Evolutionary conservation across 768 basidiomycete species (phyloP), one percentile per base, ranked within the genome.

Genomic region (Termitomyces heimii): DNA sequence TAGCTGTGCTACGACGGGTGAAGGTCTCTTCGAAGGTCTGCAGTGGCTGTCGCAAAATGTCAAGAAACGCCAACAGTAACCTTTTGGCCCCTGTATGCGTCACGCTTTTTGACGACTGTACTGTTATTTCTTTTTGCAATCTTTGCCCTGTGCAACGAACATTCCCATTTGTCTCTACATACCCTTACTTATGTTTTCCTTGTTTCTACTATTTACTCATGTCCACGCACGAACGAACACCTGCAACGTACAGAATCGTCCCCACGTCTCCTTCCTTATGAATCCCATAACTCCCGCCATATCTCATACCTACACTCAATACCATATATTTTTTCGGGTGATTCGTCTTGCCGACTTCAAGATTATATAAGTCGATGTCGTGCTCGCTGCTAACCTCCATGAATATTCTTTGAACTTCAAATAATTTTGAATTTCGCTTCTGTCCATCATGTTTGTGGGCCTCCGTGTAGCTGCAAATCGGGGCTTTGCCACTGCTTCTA

Each of bases 41-140:
- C 93, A 95, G 72, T 98, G 95, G 95, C 77, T 98, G 65, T 95
- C 93, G 53, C 92, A 94, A 75, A 97, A 97, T 70, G 92, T 97
- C 68, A 95, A 96, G 82, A 93, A 92, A 71, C 88, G 89, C 62
- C 88, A 90, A 73, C 84, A 82, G 73, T 91, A 71, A 54, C 65
- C 37, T 39, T 39, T 3, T 56, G 62, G 46, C 60, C 63, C 50
- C 18, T 39, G 60, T 35, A 44, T 49, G 44, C 55, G 46, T 54
- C 48, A 46, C 48, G 49, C 44, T 57, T 62, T 53, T 57, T 66
- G 60, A 54, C 65, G 52, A 62, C 62, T 63, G 51, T 64, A 64
- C 57, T 54, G 57, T 64, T 64, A 46, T 62, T 42, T 64, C 56
- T 52, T 18, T 55, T 47, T 49, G 48, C 54, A 55, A 55, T 62